These are phyloP conservation scores for Didymella glomerata DNA, from an alignment of 2,329 filamentous ascomycete genomes.

Conservation along the genomic window DNA sequence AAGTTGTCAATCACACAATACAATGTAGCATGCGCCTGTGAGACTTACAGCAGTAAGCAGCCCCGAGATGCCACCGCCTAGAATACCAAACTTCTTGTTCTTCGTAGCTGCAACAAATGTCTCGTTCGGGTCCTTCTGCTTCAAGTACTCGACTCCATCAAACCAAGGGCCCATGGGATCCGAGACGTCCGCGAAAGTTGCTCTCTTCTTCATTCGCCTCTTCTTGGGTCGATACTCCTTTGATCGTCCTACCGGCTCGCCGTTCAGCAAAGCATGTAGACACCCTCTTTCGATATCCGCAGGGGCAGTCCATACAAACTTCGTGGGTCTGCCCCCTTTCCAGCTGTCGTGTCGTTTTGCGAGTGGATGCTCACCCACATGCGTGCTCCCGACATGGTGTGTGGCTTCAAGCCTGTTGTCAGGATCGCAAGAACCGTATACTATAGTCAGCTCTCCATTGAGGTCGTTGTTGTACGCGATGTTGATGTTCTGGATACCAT, in stretches of 20 bases:
- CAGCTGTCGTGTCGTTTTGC: constrained; percentile 31
- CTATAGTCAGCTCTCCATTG: constrained; percentile 33
- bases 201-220: constrained; percentile 39
- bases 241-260: constrained; percentile 49
- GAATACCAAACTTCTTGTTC: constrained; percentile 64
- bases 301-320: constrained; percentile 55
- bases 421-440: constrained; percentile 32
- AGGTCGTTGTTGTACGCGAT: constrained; percentile 28
- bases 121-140: constrained; percentile 59
- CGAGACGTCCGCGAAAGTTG: constrained; percentile 55
- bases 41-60: constrained; percentile 59
- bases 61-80: constrained; percentile 70
- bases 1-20: not conserved
- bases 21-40: constrained; percentile 21
- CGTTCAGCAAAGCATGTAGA: constrained; percentile 51
- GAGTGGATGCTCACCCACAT: constrained; percentile 32
- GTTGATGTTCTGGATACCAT: constrained; percentile 30
- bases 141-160: constrained; percentile 65
- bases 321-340: constrained; percentile 24
- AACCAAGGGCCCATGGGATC: constrained; percentile 68
- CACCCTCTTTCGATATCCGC: constrained; percentile 47
- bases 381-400: constrained; percentile 31
- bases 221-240: constrained; percentile 27
- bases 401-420: constrained; percentile 6
- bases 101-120: constrained; percentile 63